These are phyloP conservation scores for Glebionis coronaria DNA, from an alignment of 129 eudicot genomes.

Conservation along the genomic window DNA sequence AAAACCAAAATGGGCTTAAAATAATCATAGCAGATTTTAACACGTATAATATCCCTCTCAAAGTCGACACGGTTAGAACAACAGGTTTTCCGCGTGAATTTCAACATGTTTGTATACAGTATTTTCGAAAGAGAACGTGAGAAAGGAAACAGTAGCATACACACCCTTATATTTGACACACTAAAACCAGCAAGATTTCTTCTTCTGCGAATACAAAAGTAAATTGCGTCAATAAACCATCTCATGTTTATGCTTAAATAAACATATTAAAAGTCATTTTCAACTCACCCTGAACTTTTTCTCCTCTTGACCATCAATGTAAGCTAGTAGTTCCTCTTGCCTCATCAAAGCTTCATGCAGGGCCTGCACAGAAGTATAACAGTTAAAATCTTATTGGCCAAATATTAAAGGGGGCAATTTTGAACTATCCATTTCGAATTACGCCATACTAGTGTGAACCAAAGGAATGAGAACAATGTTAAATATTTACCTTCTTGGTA, in stretches of 20 bases:
- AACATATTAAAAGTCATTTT: background rate
- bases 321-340: constrained; percentile 94
- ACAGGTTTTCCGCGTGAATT: constrained; percentile 5
- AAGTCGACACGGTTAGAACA: constrained; percentile 17
- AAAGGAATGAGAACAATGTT: background rate
- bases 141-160: constrained; percentile 9
- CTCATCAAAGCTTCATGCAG: constrained; percentile 92
- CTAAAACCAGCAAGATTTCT: constrained; percentile 54
- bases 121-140: constrained; percentile 12
- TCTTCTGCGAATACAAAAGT: constrained; percentile 60
- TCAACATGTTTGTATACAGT: constrained; percentile 23
- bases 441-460: too few species aligned
- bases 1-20: background rate
- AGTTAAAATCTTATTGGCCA: too few species aligned
- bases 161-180: constrained; percentile 8
- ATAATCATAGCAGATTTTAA: constrained; percentile 6
- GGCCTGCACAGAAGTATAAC: constrained; percentile 41
- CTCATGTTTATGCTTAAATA: background rate
- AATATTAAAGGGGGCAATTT: background rate
- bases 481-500: constrained; percentile 67
- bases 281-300: constrained; percentile 66
- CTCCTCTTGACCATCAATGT: constrained; percentile 79
- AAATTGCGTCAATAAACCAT: constrained; percentile 1
- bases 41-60: constrained; percentile 5
- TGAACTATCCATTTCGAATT: too few species aligned